phyloP scores from a whole-genome alignment of 1,284 basidiomycete species.

The Cystobasidium sp. region DNA sequence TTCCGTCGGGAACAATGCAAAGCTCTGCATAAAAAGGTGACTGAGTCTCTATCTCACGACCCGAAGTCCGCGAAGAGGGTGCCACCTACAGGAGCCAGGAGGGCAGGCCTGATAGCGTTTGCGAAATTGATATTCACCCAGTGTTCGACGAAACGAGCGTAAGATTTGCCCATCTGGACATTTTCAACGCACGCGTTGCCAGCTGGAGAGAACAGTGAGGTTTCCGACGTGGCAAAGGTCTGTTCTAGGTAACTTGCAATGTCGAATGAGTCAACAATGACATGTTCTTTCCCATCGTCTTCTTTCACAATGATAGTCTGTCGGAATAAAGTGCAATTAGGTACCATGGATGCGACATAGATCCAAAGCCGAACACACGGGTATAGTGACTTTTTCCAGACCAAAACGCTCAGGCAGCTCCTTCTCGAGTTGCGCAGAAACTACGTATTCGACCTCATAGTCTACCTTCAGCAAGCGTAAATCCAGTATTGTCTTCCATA shows the following conservation, averaged over 20 bases:
- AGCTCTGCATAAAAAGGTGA: slow-evolving; percentile 35
- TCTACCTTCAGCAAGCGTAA: slow-evolving; percentile 40
- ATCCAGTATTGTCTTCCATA: slow-evolving; percentile 47
- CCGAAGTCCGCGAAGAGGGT: not conserved
- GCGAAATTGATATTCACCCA: slow-evolving; percentile 48
- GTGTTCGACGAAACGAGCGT: slow-evolving; percentile 46
- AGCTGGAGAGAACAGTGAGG: slow-evolving; percentile 43
- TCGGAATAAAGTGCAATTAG: not conserved
- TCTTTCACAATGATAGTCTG: slow-evolving; percentile 39
- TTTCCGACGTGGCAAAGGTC: slow-evolving; percentile 29
- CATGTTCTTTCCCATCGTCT: slow-evolving; percentile 33
- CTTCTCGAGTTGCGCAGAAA: slow-evolving; percentile 43
- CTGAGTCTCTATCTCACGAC: not conserved
- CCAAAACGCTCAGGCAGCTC: slow-evolving; percentile 43
- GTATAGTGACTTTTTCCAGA: slow-evolving; percentile 45
- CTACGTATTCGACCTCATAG: slow-evolving; percentile 39
- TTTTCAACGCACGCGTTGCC: slow-evolving; percentile 1
- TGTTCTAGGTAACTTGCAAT: slow-evolving; percentile 47
- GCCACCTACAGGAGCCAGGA: slow-evolving; percentile 43
- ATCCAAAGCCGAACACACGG: slow-evolving; percentile 32
- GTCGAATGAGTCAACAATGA: slow-evolving; percentile 47
- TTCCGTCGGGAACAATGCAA: slow-evolving; percentile 42
- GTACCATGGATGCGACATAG: not conserved
- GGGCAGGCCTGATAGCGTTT: slow-evolving; percentile 44
- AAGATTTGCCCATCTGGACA: slow-evolving; percentile 39